Conservation (phyloP, 2,329 filamentous ascomycete species). For the Ceratocystis colombiana region DNA sequence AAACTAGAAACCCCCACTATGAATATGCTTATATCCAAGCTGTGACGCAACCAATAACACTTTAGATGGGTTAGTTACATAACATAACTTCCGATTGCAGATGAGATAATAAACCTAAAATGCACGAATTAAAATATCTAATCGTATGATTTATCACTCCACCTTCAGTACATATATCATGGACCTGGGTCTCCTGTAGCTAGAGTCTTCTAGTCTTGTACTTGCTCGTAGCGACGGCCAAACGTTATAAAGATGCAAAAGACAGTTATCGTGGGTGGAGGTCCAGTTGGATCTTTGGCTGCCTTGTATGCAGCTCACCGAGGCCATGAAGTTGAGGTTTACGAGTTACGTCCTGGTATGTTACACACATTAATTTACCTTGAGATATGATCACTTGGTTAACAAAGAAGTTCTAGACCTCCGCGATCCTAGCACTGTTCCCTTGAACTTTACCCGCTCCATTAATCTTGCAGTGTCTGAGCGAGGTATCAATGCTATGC, state of each 20-base stretch:
- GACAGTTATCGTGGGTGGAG: slow-evolving; percentile 77
- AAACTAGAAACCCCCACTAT: background rate
- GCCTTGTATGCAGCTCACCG: slow-evolving; percentile 84
- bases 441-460: slow-evolving; percentile 94
- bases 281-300: slow-evolving; percentile 84
- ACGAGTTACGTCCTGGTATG: slow-evolving; percentile 83
- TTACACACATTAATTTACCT: slow-evolving; percentile 27
- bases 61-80: slow-evolving; percentile 11
- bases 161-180: background rate
- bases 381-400: background rate
- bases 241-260: slow-evolving; percentile 41
- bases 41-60: background rate
- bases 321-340: slow-evolving; percentile 84
- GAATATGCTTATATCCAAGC: slow-evolving; percentile 3
- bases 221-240: background rate
- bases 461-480: slow-evolving; percentile 95
- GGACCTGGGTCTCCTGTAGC: background rate
- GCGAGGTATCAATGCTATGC: slow-evolving; percentile 81
- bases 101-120: background rate
- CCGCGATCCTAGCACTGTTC: slow-evolving; percentile 67
- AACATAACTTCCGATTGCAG: background rate
- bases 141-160: slow-evolving; percentile 4
- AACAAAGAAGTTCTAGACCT: slow-evolving; percentile 53
- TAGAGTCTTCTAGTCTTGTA: background rate
- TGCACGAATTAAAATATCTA: background rate